phyloP scores from a whole-genome alignment of 345 rosid genomes.

The Aquilaria sinensis region DNA sequence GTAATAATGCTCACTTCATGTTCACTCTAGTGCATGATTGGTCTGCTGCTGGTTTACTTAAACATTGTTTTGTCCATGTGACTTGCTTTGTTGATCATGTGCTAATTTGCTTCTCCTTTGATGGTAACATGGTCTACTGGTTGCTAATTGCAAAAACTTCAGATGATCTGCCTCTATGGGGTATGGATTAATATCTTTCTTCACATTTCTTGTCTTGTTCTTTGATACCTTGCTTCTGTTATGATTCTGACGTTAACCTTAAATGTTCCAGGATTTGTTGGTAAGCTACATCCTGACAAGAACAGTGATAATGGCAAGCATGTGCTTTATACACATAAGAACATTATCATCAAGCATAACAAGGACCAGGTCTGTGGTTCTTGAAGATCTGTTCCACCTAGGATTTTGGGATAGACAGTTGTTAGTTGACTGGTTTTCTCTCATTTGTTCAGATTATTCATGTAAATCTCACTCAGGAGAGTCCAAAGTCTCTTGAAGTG shows the following conservation, averaged over 20 bases:
- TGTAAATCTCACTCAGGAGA: slow-evolving; percentile 79
- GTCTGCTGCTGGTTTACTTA: too few species aligned
- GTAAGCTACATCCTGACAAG: slow-evolving; percentile 76
- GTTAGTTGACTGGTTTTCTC: slow-evolving; percentile 5
- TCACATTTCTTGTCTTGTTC: background rate
- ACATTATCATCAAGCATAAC: slow-evolving; percentile 54
- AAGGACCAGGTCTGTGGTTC: slow-evolving; percentile 70
- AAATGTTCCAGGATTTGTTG: slow-evolving; percentile 62
- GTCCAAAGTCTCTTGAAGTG: slow-evolving; percentile 63
- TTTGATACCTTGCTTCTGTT: background rate
- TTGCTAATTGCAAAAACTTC: slow-evolving; percentile 31
- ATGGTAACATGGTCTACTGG: slow-evolving; percentile 18
- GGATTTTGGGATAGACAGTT: background rate
- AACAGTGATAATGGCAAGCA: slow-evolving; percentile 68
- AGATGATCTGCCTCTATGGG: slow-evolving; percentile 95
- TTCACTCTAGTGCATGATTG: too few species aligned
- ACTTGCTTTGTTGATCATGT: too few species aligned
- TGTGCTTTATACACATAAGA: slow-evolving; percentile 76
- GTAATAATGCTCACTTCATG: slow-evolving; percentile 14
- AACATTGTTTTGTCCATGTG: too few species aligned
- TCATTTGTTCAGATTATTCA: slow-evolving; percentile 62
- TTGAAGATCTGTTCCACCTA: slow-evolving; percentile 3
- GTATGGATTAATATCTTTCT: slow-evolving; percentile 31
- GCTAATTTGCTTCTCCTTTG: slow-evolving; percentile 16
- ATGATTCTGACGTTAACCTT: background rate